Conservation (phyloP, 2,329 filamentous ascomycete genomes). For the Cladophialophora psammophila region DNA sequence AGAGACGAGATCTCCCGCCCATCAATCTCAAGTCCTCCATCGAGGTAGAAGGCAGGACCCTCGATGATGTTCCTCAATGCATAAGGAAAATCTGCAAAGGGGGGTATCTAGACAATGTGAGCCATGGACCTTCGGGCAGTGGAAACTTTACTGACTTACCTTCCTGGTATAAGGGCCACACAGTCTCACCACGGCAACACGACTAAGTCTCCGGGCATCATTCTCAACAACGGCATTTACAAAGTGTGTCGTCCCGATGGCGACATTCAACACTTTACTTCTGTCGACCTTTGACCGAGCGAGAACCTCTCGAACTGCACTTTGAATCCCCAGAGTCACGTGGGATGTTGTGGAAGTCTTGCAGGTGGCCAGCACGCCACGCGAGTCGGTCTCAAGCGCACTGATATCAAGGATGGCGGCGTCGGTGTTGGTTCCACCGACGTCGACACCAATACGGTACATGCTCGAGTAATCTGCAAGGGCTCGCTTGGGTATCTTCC, state of each 20-base stretch:
- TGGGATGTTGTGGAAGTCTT: constrained; percentile 61
- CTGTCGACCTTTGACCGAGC: constrained; percentile 49
- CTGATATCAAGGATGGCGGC: constrained; percentile 55
- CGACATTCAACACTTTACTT: constrained; percentile 54
- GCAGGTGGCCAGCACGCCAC: constrained; percentile 56
- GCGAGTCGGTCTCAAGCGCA: constrained; percentile 45
- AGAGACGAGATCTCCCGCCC: constrained; percentile 54
- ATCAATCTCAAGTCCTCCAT: constrained; percentile 59
- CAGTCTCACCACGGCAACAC: constrained; percentile 57
- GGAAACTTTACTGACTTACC: constrained; percentile 27
- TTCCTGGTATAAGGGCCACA: constrained; percentile 56
- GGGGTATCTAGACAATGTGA: constrained; percentile 46
- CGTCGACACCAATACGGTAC: constrained; percentile 56
- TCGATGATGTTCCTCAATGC: constrained; percentile 52
- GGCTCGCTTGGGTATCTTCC: constrained; percentile 9
- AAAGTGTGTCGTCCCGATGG: constrained; percentile 61
- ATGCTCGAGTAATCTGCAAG: constrained; percentile 16
- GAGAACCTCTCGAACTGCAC: constrained; percentile 56
- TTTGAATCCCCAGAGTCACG: constrained; percentile 59
- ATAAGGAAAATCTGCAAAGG: constrained; percentile 57
- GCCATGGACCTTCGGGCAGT: constrained; percentile 8
- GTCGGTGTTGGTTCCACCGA: constrained; percentile 53
- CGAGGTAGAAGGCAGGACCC: constrained; percentile 52
- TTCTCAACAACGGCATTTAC: constrained; percentile 60
- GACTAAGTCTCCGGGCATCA: constrained; percentile 53